Evolutionary conservation across 108 stramenopile species (phyloP).

Genomic region (Epithemia pelagica): DNA sequence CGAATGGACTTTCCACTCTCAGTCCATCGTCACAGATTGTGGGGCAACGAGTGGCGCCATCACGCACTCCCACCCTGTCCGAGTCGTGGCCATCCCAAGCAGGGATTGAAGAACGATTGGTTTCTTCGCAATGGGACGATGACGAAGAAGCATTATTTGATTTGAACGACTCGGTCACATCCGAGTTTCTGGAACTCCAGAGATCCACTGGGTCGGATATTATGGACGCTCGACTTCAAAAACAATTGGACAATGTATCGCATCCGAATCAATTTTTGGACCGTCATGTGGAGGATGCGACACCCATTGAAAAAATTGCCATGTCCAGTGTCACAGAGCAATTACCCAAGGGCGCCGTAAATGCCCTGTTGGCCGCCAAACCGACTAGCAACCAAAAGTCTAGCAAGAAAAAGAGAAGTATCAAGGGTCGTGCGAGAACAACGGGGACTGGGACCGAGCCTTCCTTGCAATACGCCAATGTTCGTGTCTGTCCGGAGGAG

Average conservation of each 20-base stretch:
- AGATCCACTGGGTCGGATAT: constrained; percentile 37
- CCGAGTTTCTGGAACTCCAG: not conserved
- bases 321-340: constrained; percentile 46
- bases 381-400: not conserved
- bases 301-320: constrained; percentile 45
- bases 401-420: constrained; percentile 4
- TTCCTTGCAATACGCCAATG: not conserved
- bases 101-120: too few relatives aligned
- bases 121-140: too few relatives aligned
- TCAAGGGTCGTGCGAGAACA: not conserved
- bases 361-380: constrained; percentile 16
- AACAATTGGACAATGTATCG: constrained; percentile 21
- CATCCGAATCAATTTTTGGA: constrained; percentile 31
- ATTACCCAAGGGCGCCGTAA: constrained; percentile 32
- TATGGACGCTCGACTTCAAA: constrained; percentile 23
- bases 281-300: constrained; percentile 26
- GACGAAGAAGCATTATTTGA: not conserved
- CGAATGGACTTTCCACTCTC: too few relatives aligned
- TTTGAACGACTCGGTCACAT: not conserved
- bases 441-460: not conserved
- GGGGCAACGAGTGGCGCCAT: too few relatives aligned
- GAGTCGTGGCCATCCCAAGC: too few relatives aligned
- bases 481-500: constrained; percentile 47
- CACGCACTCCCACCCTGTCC: too few relatives aligned
- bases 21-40: too few relatives aligned